A percentile compares a stretch with the other conserved stretches of the same genome.
phyloP scores from a whole-genome alignment of 106 monocot genomes.

The Dendrobium nobile region DNA sequence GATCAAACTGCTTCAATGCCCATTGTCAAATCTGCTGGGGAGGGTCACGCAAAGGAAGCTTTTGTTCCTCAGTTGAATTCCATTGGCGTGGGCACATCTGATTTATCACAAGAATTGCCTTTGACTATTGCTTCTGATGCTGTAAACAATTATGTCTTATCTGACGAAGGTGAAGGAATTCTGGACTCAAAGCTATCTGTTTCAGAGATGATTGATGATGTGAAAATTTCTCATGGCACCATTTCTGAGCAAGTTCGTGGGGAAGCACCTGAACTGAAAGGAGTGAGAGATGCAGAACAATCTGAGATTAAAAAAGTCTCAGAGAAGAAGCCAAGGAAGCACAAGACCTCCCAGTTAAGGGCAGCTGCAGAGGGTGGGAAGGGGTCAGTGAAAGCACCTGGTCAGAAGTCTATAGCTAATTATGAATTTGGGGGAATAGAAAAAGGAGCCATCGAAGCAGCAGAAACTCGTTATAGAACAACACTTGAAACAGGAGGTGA shows the following conservation, averaged over 20 bases:
- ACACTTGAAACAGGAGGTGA: constrained; percentile 4
- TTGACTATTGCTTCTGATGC: constrained; percentile 10
- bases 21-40: neutral
- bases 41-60: constrained; percentile 2
- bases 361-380: constrained; percentile 23
- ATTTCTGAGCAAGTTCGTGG: constrained; percentile 1
- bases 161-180: neutral
- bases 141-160: neutral
- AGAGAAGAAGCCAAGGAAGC: constrained; percentile 85
- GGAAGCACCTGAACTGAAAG: constrained; percentile 25
- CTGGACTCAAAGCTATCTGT: constrained; percentile 16
- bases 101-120: neutral
- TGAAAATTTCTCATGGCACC: constrained; percentile 26
- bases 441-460: constrained; percentile 11
- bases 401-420: constrained; percentile 31
- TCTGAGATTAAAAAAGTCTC: constrained; percentile 48
- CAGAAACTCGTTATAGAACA: constrained; percentile 15
- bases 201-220: constrained; percentile 25
- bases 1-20: neutral
- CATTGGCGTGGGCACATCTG: neutral
- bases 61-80: constrained; percentile 6
- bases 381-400: constrained; percentile 29
- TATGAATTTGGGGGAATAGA: constrained; percentile 22
- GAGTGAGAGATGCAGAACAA: constrained; percentile 23
- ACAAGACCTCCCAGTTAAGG: constrained; percentile 52